phyloP scores from a whole-genome alignment of 495 filamentous ascomycete species.

The Aspergillus avenaceus region DNA sequence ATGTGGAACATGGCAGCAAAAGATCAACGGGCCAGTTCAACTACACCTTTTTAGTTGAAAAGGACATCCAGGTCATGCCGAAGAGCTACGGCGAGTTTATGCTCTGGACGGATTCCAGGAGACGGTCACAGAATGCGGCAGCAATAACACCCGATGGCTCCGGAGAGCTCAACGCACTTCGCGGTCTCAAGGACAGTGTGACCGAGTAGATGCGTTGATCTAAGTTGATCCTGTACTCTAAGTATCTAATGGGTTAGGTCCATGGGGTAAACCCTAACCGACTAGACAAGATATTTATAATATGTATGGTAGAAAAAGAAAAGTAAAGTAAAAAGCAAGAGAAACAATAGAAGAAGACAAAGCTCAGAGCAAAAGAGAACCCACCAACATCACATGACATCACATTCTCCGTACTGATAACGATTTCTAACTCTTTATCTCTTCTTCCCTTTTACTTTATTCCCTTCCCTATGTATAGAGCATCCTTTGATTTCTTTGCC shows the following conservation, averaged over 20 bases:
- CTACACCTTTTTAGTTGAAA: conserved; percentile 76
- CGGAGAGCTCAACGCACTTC: conserved; percentile 35
- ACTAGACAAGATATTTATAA: no score
- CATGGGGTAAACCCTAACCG: no score
- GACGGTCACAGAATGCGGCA: conserved; percentile 50
- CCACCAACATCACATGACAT: conserved; percentile 11
- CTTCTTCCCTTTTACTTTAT: no score
- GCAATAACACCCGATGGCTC: conserved; percentile 23
- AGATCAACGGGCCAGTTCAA: conserved; percentile 81
- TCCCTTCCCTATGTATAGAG: not conserved
- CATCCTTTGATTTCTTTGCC: no score
- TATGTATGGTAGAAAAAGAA: no score
- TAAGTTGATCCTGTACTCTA: not conserved
- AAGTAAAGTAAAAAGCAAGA: not conserved
- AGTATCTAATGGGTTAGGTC: no score
- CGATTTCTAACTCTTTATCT: conserved; percentile 3
- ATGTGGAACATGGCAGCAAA: conserved; percentile 71
- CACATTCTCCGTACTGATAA: conserved; percentile 11
- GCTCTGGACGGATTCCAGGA: conserved; percentile 71
- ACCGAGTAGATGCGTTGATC: conserved; percentile 32
- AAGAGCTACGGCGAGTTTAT: conserved; percentile 73
- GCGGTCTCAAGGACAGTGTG: conserved; percentile 41
- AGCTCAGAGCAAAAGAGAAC: not conserved
- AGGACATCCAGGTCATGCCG: conserved; percentile 70
- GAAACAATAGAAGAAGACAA: not conserved